Evolutionary conservation across 2,329 filamentous ascomycete genomes (phyloP), one percentile per base, ranked within the genome.

Genomic region (Hansfordia pulvinata): DNA sequence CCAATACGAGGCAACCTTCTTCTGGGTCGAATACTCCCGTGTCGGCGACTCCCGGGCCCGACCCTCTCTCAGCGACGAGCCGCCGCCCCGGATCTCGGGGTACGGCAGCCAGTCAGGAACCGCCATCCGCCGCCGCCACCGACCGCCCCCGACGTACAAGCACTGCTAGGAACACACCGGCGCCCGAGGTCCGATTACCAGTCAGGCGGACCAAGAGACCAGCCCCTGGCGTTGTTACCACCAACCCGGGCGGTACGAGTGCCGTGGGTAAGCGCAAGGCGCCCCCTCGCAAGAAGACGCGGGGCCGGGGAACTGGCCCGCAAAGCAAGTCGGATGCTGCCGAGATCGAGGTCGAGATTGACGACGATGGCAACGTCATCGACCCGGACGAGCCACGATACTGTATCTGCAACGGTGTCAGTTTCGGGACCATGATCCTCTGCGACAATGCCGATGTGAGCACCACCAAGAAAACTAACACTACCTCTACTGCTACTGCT

Each of bases 391-490:
- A 90, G 56, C 68, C 75, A 21, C 60, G 70, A 35, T 90, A 90
- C 49, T 90, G 82, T 44, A 50, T 77, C 29, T 90, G 82, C 50
- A 78, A 82, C 39, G 63, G 81, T 31, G 78, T 90, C 28, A 84
- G 78, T 47, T 86, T 76, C 45, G 82, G 82, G 28, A 74, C 67
- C 12, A 90, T 90, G 82, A 82, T 90, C 46, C 69, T 72, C 33
- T 90, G 82, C 51, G 81, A 88, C 43, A 84, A 84, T 41, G 60
- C 69, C 23, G 76, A 82, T 52, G 76, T 81, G 56, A 69, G 72
- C 56, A 28, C 29, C 56, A 28, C 29, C 35, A 30, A 25, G 28
- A 22, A 33, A 28, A 35, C 24, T 22, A 23, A 18, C 26, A 26
- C 27, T 17, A 29, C 19, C n/a, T 37, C 45, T 27, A 32, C 16